Base-by-base conservation (phyloP, 352 stramenopile species). In the Thraustotheca clavata region DNA sequence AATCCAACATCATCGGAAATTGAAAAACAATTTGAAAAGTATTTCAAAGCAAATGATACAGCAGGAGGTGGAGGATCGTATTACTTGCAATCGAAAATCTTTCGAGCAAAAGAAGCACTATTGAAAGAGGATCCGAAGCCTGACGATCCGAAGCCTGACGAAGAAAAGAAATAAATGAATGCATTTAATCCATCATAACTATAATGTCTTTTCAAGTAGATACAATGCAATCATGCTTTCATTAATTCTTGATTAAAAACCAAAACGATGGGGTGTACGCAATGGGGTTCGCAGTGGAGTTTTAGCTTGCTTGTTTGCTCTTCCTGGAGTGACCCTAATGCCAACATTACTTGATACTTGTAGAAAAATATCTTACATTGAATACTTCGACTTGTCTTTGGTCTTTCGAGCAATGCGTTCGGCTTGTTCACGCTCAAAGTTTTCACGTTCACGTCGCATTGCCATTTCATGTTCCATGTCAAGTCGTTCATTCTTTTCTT, bases 71-170 rank as follows among this genome's bases (percentile, higher is more conserved):
- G 73, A 20, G 89, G 89, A 29, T 96, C 88, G 33, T 97, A 96
- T 71, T 97, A 97, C 69, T 59, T 97, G 43, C 89, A 97, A 72
- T 96, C 86, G 59, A 97, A 97, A 76, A 92, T 97, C 67, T 96
- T 81, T 71, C 77, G 88, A 47, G 88, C 89, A 12, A 94, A 93
- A 69, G 89, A 97, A 74, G 83, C 83, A 47, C 74, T 96, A 18
- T 46, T 65, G 20, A 65, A 65, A 27, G 50, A 60, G 18, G 34
- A 60, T n/a, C 50, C 50, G 12, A 38, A 50, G 50, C 24, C 7
- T 1, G 43, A 52, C 43, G 43, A 52, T 9, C 43, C 43, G 11
- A 7, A 24, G 9, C 43, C 43, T 14, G 43, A 6, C 22, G 43
- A 22, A 24, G n/a, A 52, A 11, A 9, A 9, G 24, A 11, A 14